Base-by-base conservation (phyloP, 2,329 filamentous ascomycete genomes). In the Claviceps maximensis region DNA sequence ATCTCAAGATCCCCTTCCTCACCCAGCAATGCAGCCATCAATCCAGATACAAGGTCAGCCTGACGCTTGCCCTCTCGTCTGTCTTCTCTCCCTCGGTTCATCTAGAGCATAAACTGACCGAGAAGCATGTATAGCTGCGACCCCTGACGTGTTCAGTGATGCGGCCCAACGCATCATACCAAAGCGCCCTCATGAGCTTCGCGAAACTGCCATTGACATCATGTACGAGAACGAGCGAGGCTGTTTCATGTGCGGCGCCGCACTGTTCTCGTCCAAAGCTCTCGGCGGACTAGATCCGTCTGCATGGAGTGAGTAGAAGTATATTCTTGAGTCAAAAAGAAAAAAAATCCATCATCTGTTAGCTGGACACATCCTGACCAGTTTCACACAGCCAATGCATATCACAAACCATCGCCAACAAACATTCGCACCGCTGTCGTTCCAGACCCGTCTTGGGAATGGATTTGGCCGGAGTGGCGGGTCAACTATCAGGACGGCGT, bases 211-310 rank as follows among this genome's bases (percentile, higher is more conserved):
- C 29, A 82, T 97, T 56, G 93, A 98, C 58, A 79, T 97, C 5
- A 74, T 98, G 0, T 97, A 95, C 68, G 93, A 98, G 67, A 98
- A 98, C 63, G 87, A 98, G 70, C 80, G 93, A 54, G 93, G 93
- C 12, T 83, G 82, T 41, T 95, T 96, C 63, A 74, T 95, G 56
- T 97, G 91, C 62, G 91, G 93, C 29, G 79, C 89, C 13, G 84
- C 90, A 0, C 77, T 94, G n/a, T 98, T 96, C 72, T 95, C 90
- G 1, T 79, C 82, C 8, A 85, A 84, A 57, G 91, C 90, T 1
- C 77, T 98, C 1, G 82, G 95, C 38, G 86, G 87, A 56, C 79
- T 95, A 49, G 93, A 98, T 63, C 89, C 90, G 0, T 70, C 86
- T 8, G 76, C 89, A 0, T 98, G 93, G 93, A 88, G 68, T 70